These are phyloP conservation scores for Begonia masoniana DNA, from an alignment of 306 rosid genomes.

Conservation along the genomic window DNA sequence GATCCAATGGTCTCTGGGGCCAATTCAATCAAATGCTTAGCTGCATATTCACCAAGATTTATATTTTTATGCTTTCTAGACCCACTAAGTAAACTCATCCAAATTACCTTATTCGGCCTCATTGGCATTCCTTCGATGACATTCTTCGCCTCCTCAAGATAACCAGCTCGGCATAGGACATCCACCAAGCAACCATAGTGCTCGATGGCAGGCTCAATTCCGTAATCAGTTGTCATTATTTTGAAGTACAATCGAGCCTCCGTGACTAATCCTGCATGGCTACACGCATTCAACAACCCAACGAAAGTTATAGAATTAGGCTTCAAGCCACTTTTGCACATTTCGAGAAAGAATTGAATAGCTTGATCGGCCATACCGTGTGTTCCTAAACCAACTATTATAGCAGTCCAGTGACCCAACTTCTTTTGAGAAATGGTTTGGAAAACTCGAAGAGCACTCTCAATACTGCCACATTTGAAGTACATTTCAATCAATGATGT, in stretches of 20 bases:
- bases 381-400: conserved; percentile 47
- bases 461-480: conserved; percentile 44
- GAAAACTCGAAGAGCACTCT: conserved; percentile 28
- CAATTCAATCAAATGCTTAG: conserved; percentile 27
- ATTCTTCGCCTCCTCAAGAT: conserved; percentile 36
- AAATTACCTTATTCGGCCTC: conserved; percentile 40
- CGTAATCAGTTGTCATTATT: conserved; percentile 33
- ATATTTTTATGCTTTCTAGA: conserved; percentile 31
- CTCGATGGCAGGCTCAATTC: conserved; percentile 39
- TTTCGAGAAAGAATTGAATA: conserved; percentile 31
- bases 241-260: conserved; percentile 29
- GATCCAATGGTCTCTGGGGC: conserved; percentile 32
- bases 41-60: conserved; percentile 38
- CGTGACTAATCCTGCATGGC: conserved; percentile 45
- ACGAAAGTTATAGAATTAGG: conserved; percentile 43
- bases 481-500: conserved; percentile 43
- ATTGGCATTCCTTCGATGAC: conserved; percentile 39
- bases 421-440: conserved; percentile 25
- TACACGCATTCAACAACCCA: conserved; percentile 51
- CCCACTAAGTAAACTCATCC: conserved; percentile 54
- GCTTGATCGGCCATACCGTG: conserved; percentile 42
- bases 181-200: conserved; percentile 50
- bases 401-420: conserved; percentile 47
- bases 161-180: conserved; percentile 51
- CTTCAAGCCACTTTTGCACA: conserved; percentile 29